Evolutionary conservation across 495 filamentous ascomycete species (phyloP).

Genomic region (Tuber umbilicatum): DNA sequence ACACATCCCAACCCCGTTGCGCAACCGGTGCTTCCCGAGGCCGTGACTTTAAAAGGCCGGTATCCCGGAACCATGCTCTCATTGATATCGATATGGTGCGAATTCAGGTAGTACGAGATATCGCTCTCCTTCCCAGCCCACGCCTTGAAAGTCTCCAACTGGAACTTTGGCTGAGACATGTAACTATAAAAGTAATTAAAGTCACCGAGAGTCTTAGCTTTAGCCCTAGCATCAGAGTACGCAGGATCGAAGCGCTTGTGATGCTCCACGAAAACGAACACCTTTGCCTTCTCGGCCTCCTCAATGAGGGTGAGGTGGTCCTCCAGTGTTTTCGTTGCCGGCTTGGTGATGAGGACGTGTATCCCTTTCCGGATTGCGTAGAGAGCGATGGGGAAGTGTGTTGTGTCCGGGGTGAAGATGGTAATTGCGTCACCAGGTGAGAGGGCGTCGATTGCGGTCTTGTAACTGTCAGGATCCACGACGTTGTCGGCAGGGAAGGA

Average conservation of each 20-base stretch:
- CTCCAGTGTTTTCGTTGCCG: constrained; percentile 74
- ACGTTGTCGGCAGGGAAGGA: constrained; percentile 69
- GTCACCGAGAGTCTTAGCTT: constrained; percentile 68
- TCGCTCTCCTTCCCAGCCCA: constrained; percentile 90
- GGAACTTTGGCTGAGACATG: constrained; percentile 90
- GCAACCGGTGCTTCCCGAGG: constrained; percentile 62
- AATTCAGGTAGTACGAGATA: constrained; percentile 92
- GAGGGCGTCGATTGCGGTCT: constrained; percentile 77
- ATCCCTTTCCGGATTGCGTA: constrained; percentile 81
- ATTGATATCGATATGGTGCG: constrained; percentile 84
- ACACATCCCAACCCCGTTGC: constrained; percentile 71
- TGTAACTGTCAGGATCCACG: constrained; percentile 77
- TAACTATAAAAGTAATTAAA: constrained; percentile 98
- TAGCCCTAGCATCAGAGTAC: constrained; percentile 76
- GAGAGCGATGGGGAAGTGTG: constrained; percentile 88
- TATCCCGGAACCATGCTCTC: constrained; percentile 84
- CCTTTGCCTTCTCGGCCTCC: constrained; percentile 64
- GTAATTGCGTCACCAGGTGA: constrained; percentile 82
- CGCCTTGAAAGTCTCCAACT: constrained; percentile 91
- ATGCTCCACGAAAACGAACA: constrained; percentile 92
- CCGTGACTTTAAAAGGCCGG: constrained; percentile 70
- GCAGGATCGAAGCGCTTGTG: constrained; percentile 94
- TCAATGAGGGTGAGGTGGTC: constrained; percentile 71
- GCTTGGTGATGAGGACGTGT: constrained; percentile 92
- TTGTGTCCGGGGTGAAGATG: constrained; percentile 93